Base-by-base conservation (phyloP, 2,329 filamentous ascomycete species). In the Fusarium succisae region DNA sequence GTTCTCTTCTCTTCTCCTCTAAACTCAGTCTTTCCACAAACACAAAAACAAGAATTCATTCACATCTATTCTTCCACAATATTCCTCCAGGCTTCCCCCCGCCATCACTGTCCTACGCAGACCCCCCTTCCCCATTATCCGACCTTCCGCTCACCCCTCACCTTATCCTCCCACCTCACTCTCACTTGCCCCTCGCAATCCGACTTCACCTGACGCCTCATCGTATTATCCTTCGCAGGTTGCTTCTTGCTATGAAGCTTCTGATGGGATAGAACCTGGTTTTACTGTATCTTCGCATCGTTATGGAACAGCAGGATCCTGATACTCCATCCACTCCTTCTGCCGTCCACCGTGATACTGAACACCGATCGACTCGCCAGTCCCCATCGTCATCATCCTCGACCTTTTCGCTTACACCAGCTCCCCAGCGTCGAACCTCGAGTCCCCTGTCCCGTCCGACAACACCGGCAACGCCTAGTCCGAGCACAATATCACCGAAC, bases 241-340 rank as follows among this genome's bases (percentile, higher is more conserved):
- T 65, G 63, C 63, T 59, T 63, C 53, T 68, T 78, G 71, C 59
- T 68, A 68, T 73, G 64, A 74, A 76, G 74, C 75, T 70, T 76
- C 70, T 75, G 66, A 76, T 78, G 76, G 77, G 69, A 79, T 74
- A 78, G 71, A 70, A 60, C 72, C 58, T 64, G 69, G 63, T 75
- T 76, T 77, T 80, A 73, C 79, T 78, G 68, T 78, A 65, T 66
- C 76, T 79, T 75, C 79, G 80, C 79, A 81, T 83, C 85, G 85
- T 86, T 81, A 89, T 89, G 87, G 87, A 88, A 87, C 82, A 84
- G 82, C 83, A 85, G 83, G 74, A 77, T 50, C 70, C 77, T 63
- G 66, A 70, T 63, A 67, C 70, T 63, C 69, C 75, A 71, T 76
- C 79, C 70, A 80, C 76, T 68, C 74, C 79, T 61, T 75, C 74